phyloP scores from a whole-genome alignment of 2,329 filamentous ascomycete genomes.

The Botrytis porri region DNA sequence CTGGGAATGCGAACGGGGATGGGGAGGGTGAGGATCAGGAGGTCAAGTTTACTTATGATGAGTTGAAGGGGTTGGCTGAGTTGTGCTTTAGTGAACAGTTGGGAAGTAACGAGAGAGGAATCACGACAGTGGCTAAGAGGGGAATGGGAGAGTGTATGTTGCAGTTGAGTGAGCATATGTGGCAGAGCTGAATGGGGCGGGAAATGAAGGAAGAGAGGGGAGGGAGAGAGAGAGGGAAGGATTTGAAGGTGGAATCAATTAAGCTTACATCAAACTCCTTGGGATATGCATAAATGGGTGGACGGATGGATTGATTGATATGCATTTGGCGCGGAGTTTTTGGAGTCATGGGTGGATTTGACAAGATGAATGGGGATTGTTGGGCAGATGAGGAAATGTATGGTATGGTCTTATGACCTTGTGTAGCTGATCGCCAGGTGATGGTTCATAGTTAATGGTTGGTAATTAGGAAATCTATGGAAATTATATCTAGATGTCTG shows the following conservation, averaged over 20 bases:
- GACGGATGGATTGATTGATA: not conserved
- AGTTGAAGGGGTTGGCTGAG: conserved; percentile 63
- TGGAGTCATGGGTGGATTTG: not conserved
- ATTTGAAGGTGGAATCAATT: not conserved
- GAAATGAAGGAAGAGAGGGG: too few species aligned
- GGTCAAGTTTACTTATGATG: conserved; percentile 57
- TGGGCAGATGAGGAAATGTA: not conserved
- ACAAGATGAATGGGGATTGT: not conserved
- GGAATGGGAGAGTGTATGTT: conserved; percentile 68
- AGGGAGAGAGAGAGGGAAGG: not conserved
- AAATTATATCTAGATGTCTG: not conserved
- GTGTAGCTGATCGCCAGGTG: not conserved
- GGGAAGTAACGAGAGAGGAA: conserved; percentile 64
- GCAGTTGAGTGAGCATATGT: conserved; percentile 70
- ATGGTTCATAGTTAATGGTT: not conserved
- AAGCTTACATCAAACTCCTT: not conserved
- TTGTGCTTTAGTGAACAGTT: conserved; percentile 67
- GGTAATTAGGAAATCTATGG: not conserved
- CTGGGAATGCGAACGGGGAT: conserved; percentile 51
- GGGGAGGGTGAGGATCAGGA: conserved; percentile 42
- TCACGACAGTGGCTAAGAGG: conserved; percentile 63
- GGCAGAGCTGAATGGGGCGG: conserved; percentile 45
- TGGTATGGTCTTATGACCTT: not conserved
- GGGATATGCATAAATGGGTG: not conserved
- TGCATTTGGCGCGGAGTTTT: conserved; percentile 12